Conservation (phyloP, 768 basidiomycete species). For the Imleria badia region DNA sequence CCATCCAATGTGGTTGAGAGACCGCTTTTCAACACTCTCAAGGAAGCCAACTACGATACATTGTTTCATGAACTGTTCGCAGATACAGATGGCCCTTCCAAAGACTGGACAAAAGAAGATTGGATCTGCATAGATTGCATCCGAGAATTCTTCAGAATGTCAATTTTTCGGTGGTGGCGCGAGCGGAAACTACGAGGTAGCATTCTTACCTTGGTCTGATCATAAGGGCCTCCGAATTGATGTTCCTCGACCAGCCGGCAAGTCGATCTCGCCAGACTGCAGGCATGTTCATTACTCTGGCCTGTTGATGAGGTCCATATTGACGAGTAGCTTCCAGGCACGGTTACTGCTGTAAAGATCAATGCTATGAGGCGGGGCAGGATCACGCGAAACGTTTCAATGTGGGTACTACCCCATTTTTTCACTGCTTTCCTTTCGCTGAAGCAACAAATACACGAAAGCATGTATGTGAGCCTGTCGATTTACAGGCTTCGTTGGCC, state of each 20-base stretch:
- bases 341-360: conserved; percentile 13
- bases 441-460: background rate
- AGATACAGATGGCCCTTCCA: background rate
- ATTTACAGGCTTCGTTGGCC: background rate
- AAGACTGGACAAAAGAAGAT: conserved; percentile 6
- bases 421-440: background rate
- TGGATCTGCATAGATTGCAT: conserved; percentile 9
- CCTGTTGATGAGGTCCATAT: background rate
- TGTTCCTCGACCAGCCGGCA: background rate
- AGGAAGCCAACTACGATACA: background rate
- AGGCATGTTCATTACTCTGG: background rate
- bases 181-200: conserved; percentile 8
- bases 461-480: conserved; percentile 11
- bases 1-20: background rate
- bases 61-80: conserved; percentile 11
- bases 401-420: background rate
- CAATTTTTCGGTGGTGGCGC: conserved; percentile 14
- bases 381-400: conserved; percentile 13
- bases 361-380: conserved; percentile 8
- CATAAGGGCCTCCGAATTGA: background rate
- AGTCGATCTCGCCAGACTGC: conserved; percentile 4
- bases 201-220: background rate
- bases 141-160: conserved; percentile 1
- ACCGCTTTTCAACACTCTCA: conserved; percentile 6
- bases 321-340: conserved; percentile 3